Base-by-base conservation (phyloP, 768 basidiomycete species). In the Holtermannia corniformis region DNA sequence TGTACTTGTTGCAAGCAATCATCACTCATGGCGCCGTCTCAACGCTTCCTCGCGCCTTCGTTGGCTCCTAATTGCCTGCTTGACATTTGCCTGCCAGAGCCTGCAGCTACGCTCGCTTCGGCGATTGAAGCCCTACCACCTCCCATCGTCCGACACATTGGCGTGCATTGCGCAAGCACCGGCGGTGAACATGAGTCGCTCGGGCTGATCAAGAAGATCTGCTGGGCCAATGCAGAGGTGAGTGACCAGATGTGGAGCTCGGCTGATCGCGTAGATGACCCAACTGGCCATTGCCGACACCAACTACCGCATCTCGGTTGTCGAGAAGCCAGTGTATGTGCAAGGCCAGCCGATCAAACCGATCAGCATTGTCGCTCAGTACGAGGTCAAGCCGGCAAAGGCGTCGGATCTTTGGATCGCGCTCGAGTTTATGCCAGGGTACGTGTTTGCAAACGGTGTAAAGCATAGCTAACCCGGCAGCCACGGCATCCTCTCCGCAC, bases 21-120 rank as follows among this genome's bases (percentile, higher is more conserved):
- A 44, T 50, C 22, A 42, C 55, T 13, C 13, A 67, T 64, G 63
- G 27, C 58, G 2, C 52, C 21, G 32, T 62, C 59, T 3, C 47
- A 63, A 37, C 55, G 56, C 26, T 64, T 71, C 52, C 55, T 71
- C 27, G 60, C 64, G 13, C 70, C 70, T 3, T 69, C 67, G 2
- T 50, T 69, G 3, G 57, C 65, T 44, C 65, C 70, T 12, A 67
- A 65, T 49, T 62, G 67, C 24, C 53, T 71, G 19, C 49, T 62
- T 16, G 67, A 69, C 52, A 24, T 68, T 16, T 49, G 62, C 12
- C 54, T 66, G 45, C 59, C 67, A 16, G 40, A 49, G 26, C 49
- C 56, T 10, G 45, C 47, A n/a, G n/a, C 50, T 7, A 45, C 53
- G n/a, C 43, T 56, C 4, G 41, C 54, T 4, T 42, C 57, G 4